Conservation (phyloP, 257 asterid genomes). For the Prunella vulgaris region DNA sequence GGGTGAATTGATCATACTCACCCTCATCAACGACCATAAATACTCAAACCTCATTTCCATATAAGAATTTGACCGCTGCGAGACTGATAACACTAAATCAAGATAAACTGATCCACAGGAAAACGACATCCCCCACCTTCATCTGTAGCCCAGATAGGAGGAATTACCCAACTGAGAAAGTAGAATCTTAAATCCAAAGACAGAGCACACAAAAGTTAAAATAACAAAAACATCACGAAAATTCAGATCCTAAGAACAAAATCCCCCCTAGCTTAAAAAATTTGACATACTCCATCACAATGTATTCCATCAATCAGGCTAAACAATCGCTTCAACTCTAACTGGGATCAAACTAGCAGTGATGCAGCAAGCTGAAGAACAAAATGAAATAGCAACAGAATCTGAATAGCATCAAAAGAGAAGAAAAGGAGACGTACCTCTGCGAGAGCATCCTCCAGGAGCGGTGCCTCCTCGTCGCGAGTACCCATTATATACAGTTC, state of each 20-base stretch:
- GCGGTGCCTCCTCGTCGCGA: constrained; percentile 57
- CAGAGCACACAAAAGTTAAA: background rate
- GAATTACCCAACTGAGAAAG: background rate
- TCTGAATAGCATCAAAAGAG: background rate
- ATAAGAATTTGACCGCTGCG: no score
- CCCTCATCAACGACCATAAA: no score
- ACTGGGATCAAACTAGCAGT: background rate
- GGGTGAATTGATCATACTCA: no score
- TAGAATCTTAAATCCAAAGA: constrained; percentile 3
- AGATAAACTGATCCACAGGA: background rate
- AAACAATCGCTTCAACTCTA: background rate
- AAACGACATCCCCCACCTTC: background rate
- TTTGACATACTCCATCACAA: background rate
- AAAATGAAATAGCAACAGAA: background rate
- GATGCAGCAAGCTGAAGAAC: background rate
- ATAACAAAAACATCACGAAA: background rate
- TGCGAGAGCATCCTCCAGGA: constrained; percentile 51
- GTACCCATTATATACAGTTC: constrained; percentile 39
- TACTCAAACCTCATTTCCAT: no score
- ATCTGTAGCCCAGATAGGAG: background rate
- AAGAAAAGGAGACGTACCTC: constrained; percentile 39
- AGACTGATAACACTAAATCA: background rate
- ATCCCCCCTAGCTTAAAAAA: no score
- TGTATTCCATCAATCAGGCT: background rate
- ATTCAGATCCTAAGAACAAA: constrained; percentile 21